Evolutionary conservation across 73 alveolate genomes (phyloP).

Genomic region (Symbiodinium natans): DNA sequence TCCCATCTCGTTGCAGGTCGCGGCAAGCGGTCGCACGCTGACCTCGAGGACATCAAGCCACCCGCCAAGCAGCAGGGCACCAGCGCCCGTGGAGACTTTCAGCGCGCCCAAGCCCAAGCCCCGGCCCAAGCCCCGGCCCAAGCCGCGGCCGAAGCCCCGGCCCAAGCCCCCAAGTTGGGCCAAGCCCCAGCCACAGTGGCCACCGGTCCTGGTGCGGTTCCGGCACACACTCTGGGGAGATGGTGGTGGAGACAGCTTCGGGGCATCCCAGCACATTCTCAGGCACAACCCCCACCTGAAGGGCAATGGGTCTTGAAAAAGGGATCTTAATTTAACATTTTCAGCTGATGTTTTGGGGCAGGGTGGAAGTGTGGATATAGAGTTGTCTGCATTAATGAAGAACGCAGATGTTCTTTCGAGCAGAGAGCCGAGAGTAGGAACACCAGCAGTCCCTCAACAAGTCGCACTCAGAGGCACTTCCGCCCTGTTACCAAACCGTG

Average conservation of each 20-base stretch:
- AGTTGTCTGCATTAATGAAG: too few species aligned
- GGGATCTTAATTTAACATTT: neutral
- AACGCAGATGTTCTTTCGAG: too few species aligned
- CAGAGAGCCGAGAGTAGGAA: too few species aligned
- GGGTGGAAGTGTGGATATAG: too few species aligned
- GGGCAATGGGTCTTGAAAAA: constrained; percentile 1
- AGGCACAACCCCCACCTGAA: neutral
- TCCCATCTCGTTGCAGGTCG: neutral
- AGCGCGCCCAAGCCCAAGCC: neutral
- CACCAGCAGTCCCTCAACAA: too few species aligned
- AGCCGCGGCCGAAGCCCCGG: neutral
- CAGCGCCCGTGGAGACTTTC: too few species aligned
- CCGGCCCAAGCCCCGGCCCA: neutral
- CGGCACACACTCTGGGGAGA: neutral
- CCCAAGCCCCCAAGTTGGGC: neutral
- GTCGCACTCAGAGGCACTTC: too few species aligned
- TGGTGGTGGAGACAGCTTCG: neutral
- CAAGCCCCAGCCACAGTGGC: neutral
- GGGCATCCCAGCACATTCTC: neutral
- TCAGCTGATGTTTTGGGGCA: neutral
- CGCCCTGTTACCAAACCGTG: too few species aligned
- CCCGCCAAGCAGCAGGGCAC: neutral
- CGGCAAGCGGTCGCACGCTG: neutral
- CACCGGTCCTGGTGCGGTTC: neutral
- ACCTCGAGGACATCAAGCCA: neutral